Conservation (phyloP, 2,329 filamentous ascomycete species). For the Colletotrichum lupini region DNA sequence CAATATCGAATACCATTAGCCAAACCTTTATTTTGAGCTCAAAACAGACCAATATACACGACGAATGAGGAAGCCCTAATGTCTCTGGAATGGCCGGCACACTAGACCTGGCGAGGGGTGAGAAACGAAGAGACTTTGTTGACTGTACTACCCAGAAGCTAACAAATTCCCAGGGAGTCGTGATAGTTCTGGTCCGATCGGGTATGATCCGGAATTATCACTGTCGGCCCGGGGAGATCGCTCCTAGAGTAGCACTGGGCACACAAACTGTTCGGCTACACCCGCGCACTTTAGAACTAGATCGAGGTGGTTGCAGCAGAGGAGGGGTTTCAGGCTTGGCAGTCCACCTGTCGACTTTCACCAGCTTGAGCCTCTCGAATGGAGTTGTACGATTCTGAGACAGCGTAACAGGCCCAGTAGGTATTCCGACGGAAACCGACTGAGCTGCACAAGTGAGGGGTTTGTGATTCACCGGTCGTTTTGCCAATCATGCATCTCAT, state of each 20-base stretch:
- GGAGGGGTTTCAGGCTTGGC: not conserved
- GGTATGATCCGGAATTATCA: not conserved
- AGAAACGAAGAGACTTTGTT: no score
- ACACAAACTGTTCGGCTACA: not conserved
- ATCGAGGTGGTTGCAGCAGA: not conserved
- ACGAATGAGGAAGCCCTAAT: no score
- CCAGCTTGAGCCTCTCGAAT: not conserved
- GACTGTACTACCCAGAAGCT: not conserved
- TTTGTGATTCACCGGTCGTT: not conserved
- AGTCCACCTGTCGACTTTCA: not conserved
- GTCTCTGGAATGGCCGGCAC: no score
- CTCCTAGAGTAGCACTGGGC: not conserved
- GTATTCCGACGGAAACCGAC: not conserved
- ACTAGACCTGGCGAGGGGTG: rapidly evolving
- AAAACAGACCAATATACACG: rapidly evolving
- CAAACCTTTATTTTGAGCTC: not conserved
- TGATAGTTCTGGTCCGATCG: not conserved
- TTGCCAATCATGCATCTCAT: not conserved
- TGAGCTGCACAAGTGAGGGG: not conserved
- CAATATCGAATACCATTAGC: rapidly evolving
- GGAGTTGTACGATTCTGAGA: not conserved
- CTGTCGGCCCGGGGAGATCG: not conserved
- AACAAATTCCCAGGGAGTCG: not conserved
- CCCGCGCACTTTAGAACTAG: not conserved
- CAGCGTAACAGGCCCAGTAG: not conserved